phyloP scores from a whole-genome alignment of 345 rosid genomes.

The Raphanus raphanistrum region DNA sequence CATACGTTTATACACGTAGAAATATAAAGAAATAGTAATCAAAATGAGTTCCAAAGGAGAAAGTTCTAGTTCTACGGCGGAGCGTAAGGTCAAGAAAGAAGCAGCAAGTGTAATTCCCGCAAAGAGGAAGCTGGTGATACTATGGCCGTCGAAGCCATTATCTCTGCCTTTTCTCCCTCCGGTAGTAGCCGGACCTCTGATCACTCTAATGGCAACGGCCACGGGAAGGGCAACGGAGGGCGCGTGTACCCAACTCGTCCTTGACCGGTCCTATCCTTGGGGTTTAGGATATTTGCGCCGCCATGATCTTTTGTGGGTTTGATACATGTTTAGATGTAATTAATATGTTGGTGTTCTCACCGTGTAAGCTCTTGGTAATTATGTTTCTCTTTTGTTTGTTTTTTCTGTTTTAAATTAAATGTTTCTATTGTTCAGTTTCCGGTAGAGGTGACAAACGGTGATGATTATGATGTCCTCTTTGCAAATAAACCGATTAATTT shows the following conservation, averaged over 20 bases:
- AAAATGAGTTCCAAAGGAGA: slow-evolving; percentile 34
- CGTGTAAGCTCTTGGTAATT: background rate
- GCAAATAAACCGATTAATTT: background rate
- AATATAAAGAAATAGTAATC: background rate
- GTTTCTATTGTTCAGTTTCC: background rate
- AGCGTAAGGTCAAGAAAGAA: slow-evolving; percentile 22
- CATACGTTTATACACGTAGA: background rate
- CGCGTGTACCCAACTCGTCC: slow-evolving; percentile 7
- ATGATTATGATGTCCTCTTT: background rate
- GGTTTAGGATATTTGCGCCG: background rate
- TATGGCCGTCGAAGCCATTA: slow-evolving; percentile 26
- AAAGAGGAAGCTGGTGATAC: slow-evolving; percentile 33
- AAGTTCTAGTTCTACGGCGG: background rate
- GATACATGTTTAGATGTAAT: background rate
- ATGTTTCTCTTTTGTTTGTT: background rate
- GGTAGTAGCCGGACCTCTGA: slow-evolving; percentile 14
- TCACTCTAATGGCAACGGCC: slow-evolving; percentile 10
- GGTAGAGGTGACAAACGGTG: background rate
- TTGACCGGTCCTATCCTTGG: slow-evolving; percentile 1
- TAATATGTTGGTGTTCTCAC: background rate
- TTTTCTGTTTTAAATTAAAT: background rate
- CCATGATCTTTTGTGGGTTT: background rate
- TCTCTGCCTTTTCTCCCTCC: slow-evolving; percentile 24
- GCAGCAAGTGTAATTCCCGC: slow-evolving; percentile 37
- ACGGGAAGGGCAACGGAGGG: slow-evolving; percentile 12